phyloP scores from a whole-genome alignment of 495 filamentous ascomycete species.

The Delitschia confertaspora region DNA sequence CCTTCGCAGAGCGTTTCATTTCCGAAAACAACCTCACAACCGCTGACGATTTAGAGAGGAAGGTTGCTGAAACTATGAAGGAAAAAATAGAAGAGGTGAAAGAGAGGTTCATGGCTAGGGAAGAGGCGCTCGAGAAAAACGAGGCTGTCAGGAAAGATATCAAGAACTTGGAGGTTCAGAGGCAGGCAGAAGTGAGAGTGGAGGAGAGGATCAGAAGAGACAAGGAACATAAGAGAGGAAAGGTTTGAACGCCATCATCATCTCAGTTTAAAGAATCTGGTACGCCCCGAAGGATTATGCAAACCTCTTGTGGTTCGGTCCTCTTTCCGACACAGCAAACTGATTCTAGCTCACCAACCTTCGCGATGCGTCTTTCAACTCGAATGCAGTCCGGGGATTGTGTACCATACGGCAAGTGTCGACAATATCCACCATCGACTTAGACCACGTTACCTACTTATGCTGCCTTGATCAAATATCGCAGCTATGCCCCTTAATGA shows the following conservation, averaged over 20 bases:
- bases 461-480: too few species aligned
- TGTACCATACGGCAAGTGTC: too few species aligned
- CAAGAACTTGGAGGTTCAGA: conserved; percentile 17
- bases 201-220: conserved; percentile 16
- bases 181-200: conserved; percentile 20
- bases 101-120: conserved; percentile 31
- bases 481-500: too few species aligned
- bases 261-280: too few species aligned
- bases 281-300: too few species aligned
- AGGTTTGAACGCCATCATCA: background rate
- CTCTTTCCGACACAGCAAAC: too few species aligned
- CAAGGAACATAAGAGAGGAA: conserved; percentile 6
- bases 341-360: too few species aligned
- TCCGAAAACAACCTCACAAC: conserved; percentile 31
- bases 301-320: too few species aligned
- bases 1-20: conserved; percentile 31
- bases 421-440: too few species aligned
- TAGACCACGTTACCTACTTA: too few species aligned
- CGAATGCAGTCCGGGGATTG: too few species aligned
- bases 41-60: conserved; percentile 29
- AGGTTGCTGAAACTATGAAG: conserved; percentile 31
- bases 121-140: conserved; percentile 27
- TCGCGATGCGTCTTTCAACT: too few species aligned
- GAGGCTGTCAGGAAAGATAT: conserved; percentile 15
- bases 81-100: conserved; percentile 25